Base-by-base conservation (phyloP, 1,284 basidiomycete species). In the Tilletia caries region DNA sequence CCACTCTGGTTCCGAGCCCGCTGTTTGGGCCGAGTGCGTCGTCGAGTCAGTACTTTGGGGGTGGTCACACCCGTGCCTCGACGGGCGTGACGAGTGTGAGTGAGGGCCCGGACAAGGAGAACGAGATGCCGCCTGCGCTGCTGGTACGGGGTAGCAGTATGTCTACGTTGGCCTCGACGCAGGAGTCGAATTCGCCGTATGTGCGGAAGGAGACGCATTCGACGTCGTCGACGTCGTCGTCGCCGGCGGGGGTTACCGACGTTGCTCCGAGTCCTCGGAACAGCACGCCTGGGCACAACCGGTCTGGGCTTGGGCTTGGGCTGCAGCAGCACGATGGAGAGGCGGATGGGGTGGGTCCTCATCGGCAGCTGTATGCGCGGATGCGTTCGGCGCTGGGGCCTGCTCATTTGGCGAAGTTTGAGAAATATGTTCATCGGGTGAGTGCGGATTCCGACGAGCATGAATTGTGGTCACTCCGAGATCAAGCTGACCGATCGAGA, bases 361-460 rank as follows among this genome's bases (percentile, higher is more conserved):
- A 73, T 33, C 70, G 79, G 20, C 69, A 71, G 43, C 73, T 80
- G 44, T 80, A 80, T 72, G 73, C 74, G 13, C 69, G 72, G 4
- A 74, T 79, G 48, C 73, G 76, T 3, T 68, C 73, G 34, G 76
- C 79, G 64, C 72, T 80, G 5, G 64, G 70, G 67, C 41, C 64
- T 0, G 73, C 71, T 13, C 77, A 80, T 29, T 73, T 80, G 12
- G 52, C 69, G 34, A 77, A 78, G 64, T 79, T 80, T 50, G 78
- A 80, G 25, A 72, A 70, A 12, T 67, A 37, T 29, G 65, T 48
- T 20, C 43, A 48, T 32, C 43, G 43, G 44, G 41, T 48, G 15
- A 66, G 43, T 32, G 12, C 32, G 33, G 29, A 33, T n/a, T n/a
- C n/a, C n/a, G n/a, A n/a, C n/a, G n/a, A n/a, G n/a, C n/a, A n/a